Evolutionary conservation across 208 protist genomes (phyloP), one percentile per base, ranked within the genome.

Genomic region (Leptomonas pyrrhocoris): DNA sequence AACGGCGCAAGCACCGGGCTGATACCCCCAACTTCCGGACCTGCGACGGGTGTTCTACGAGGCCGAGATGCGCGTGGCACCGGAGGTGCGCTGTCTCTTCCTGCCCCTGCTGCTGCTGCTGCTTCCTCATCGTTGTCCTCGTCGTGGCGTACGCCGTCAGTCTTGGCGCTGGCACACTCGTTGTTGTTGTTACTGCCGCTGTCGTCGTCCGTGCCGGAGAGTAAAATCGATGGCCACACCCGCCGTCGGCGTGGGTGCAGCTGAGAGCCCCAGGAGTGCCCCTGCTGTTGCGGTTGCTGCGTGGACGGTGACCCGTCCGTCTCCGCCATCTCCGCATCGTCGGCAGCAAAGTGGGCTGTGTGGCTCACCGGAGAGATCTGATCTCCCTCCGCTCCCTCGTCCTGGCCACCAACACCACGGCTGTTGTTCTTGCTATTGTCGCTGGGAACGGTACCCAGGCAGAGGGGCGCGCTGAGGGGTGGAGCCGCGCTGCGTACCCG

Each of bases 161-260:
- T 51, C 23, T 25, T 43, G 12, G 27, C 23, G 23, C 34, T 67
- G 46, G 8, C 23, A 48, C 61, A 36, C 21, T n/a, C 23, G 34
- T 38, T 38, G 61, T 55, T 19, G 30, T n/a, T n/a, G n/a, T n/a
- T n/a, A n/a, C n/a, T n/a, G n/a, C n/a, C n/a, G n/a, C n/a, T n/a
- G n/a, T 40, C 46, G 23, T 55, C 46, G 30, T 53, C 59, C 7
- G 59, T 65, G 28, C 23, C 30, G 46, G 46, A 65, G 23, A 65
- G 59, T 13, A 63, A 18, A 50, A 65, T 31, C 1, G 59, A 65
- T 2, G 59, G 59, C 59, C 15, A 30, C 30, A 18, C 25, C 2
- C 59, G 46, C 40, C 21, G 58, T 5, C 58, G 38, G 58, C 58
- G 58, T 3, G 2, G 43, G 21, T 49, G 25, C 43, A 53, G 42